Conservation (phyloP, 805 yeast genomes). For the Candida palmyrensis region DNA sequence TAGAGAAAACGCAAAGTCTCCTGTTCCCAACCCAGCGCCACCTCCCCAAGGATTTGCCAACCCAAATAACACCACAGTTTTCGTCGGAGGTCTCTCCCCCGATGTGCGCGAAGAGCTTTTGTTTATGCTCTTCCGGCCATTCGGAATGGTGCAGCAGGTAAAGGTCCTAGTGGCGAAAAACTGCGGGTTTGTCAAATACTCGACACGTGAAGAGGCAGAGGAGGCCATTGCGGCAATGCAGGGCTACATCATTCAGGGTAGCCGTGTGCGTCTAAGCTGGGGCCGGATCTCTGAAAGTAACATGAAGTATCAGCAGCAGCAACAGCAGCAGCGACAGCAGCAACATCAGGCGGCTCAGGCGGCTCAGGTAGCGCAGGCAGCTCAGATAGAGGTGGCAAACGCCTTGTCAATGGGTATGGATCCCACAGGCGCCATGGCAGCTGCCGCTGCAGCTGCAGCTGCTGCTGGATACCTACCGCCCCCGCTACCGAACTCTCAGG, state of each 20-base stretch:
- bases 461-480: constrained; percentile 16
- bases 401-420: constrained; percentile 36
- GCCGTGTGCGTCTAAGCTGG: constrained; percentile 82
- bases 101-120: constrained; percentile 60
- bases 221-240: constrained; percentile 83
- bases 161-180: constrained; percentile 78
- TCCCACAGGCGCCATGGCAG: constrained; percentile 27
- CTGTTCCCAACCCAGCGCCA: constrained; percentile 1
- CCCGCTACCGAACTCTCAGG: constrained; percentile 9
- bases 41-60: constrained; percentile 35
- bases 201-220: constrained; percentile 77
- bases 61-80: constrained; percentile 69
- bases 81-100: constrained; percentile 70
- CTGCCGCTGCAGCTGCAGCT: constrained; percentile 23
- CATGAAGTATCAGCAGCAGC: constrained; percentile 28
- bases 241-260: constrained; percentile 82
- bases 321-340: constrained; percentile 26
- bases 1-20: constrained; percentile 1
- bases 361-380: constrained; percentile 23
- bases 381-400: constrained; percentile 34
- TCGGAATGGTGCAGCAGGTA: constrained; percentile 64
- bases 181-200: constrained; percentile 85
- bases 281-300: constrained; percentile 50
- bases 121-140: constrained; percentile 60
- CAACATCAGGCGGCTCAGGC: constrained; percentile 16